phyloP scores from a whole-genome alignment of 139 green algal species.

The Tetraselmis striata region DNA sequence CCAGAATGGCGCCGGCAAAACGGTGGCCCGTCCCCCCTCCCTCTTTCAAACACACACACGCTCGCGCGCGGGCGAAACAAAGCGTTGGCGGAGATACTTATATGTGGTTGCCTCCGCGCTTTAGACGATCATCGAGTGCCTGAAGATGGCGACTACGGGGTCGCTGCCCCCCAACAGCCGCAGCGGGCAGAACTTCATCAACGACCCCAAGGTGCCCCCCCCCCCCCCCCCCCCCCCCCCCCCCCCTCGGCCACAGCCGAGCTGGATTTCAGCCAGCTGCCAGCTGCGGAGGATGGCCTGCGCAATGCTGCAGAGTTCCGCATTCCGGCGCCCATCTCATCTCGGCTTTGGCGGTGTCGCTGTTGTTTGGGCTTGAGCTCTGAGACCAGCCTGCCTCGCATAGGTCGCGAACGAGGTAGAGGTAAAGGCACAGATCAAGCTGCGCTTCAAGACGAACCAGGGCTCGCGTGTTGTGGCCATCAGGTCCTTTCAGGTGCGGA shows the following conservation, averaged over 20 bases:
- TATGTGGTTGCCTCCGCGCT: neutral
- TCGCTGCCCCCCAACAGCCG: conserved; percentile 88
- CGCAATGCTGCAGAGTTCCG: too few species aligned
- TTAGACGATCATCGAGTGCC: conserved; percentile 98
- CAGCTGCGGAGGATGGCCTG: too few species aligned
- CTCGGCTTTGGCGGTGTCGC: too few species aligned
- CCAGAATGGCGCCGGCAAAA: conserved; percentile 94
- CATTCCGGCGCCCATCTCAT: too few species aligned
- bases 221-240: too few species aligned
- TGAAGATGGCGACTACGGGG: conserved; percentile 90
- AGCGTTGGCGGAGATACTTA: conserved; percentile 67
- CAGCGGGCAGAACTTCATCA: conserved; percentile 84
- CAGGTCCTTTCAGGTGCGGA: conserved; percentile 72
- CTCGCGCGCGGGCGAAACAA: neutral
- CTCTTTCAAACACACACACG: neutral
- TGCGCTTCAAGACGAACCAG: conserved; percentile 66
- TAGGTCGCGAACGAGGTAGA: conserved; percentile 85
- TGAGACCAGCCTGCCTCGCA: too few species aligned
- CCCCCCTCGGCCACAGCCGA: too few species aligned
- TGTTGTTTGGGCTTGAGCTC: too few species aligned
- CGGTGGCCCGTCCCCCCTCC: conserved; percentile 44
- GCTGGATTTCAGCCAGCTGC: too few species aligned
- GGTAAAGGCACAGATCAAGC: conserved; percentile 94
- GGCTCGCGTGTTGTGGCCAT: conserved; percentile 71
- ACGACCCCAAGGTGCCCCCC: conserved; percentile 74